Evolutionary conservation across 805 yeast species (phyloP).

Genomic region (Millerozyma miso): DNA sequence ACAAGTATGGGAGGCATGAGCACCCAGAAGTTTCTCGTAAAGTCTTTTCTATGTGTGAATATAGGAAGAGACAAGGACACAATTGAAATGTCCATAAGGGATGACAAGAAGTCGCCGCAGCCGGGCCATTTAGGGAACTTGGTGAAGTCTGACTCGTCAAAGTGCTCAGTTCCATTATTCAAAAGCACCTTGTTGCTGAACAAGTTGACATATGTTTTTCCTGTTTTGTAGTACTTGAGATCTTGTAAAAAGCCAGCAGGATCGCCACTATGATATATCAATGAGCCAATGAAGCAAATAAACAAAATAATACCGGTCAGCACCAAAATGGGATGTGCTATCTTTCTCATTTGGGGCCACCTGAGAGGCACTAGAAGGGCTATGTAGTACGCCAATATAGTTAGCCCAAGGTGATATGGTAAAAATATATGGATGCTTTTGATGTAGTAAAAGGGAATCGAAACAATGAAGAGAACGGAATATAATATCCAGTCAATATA

Average conservation of each 20-base stretch:
- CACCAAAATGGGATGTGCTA: slow-evolving; percentile 69
- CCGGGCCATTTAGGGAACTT: slow-evolving; percentile 59
- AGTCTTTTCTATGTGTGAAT: slow-evolving; percentile 67
- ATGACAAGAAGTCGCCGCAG: slow-evolving; percentile 69
- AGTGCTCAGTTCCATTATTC: slow-evolving; percentile 22
- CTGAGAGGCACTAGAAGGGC: slow-evolving; percentile 44
- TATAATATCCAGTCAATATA: slow-evolving; percentile 57
- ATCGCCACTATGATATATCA: slow-evolving; percentile 40
- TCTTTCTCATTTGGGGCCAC: slow-evolving; percentile 43
- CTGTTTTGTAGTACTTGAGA: slow-evolving; percentile 60
- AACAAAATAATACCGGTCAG: slow-evolving; percentile 63
- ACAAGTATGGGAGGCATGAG: slow-evolving; percentile 57
- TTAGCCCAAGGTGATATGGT: slow-evolving; percentile 59
- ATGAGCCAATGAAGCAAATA: slow-evolving; percentile 55
- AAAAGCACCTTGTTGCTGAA: slow-evolving; percentile 39
- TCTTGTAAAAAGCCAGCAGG: slow-evolving; percentile 49
- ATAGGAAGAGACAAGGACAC: slow-evolving; percentile 74
- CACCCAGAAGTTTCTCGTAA: slow-evolving; percentile 52
- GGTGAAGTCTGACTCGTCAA: slow-evolving; percentile 17
- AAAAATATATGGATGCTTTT: slow-evolving; percentile 46
- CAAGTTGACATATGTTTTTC: slow-evolving; percentile 57
- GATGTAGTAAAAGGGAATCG: slow-evolving; percentile 59
- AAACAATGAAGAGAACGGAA: slow-evolving; percentile 43
- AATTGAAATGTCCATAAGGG: slow-evolving; percentile 73
- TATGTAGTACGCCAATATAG: slow-evolving; percentile 52